Evolutionary conservation across 768 basidiomycete species (phyloP).

Genomic region (Phylloporus sp.): DNA sequence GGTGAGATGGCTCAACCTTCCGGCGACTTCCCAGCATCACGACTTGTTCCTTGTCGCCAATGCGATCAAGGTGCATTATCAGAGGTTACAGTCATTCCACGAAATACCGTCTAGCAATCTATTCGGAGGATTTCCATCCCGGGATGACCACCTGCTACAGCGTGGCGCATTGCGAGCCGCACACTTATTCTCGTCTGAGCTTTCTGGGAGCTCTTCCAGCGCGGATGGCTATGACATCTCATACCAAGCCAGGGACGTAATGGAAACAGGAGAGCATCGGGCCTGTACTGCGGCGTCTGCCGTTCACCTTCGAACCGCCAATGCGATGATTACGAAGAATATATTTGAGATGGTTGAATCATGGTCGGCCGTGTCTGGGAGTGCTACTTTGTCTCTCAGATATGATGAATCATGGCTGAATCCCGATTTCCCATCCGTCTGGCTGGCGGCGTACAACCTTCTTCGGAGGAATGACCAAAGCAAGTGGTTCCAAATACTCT

Average conservation of each 20-base stretch:
- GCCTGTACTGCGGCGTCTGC: slow-evolving; percentile 1
- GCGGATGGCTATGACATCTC: not conserved
- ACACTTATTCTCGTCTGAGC: slow-evolving; percentile 8
- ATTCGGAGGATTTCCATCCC: not conserved
- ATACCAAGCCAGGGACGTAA: slow-evolving; percentile 11
- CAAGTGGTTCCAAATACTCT: slow-evolving; percentile 21
- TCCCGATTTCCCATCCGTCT: slow-evolving; percentile 14
- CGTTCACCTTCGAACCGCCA: slow-evolving; percentile 1
- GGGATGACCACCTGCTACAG: slow-evolving; percentile 6
- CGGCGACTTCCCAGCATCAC: slow-evolving; percentile 26
- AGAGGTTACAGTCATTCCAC: slow-evolving; percentile 8
- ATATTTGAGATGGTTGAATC: not conserved
- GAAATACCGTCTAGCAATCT: not conserved
- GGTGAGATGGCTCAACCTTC: slow-evolving; percentile 29
- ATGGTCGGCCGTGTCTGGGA: slow-evolving; percentile 1
- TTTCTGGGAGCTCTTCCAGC: not conserved
- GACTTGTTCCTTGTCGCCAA: slow-evolving; percentile 19
- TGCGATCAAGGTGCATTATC: slow-evolving; percentile 26
- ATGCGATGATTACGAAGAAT: not conserved
- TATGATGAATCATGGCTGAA: slow-evolving; percentile 26
- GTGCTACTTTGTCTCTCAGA: slow-evolving; percentile 2
- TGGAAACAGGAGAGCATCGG: slow-evolving; percentile 1
- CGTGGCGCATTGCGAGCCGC: slow-evolving; percentile 12
- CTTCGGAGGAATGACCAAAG: slow-evolving; percentile 10
- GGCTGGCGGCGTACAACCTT: slow-evolving; percentile 26